Evolutionary conservation across 352 stramenopile genomes (phyloP).

Genomic region (Phytophthora fragariaefolia): DNA sequence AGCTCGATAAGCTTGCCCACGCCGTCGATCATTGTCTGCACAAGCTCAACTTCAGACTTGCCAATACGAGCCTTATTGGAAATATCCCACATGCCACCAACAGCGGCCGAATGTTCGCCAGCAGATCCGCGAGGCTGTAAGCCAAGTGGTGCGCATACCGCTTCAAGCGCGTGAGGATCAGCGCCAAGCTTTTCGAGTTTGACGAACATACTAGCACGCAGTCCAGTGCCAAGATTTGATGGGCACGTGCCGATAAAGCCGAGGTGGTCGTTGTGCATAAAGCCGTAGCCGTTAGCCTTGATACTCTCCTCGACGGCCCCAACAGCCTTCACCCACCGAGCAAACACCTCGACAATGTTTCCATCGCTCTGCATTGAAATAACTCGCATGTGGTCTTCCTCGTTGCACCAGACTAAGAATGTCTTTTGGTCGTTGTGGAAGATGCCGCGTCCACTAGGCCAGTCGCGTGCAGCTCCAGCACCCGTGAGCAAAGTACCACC

Average conservation of each 20-base stretch:
- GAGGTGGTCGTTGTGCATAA: conserved; percentile 92
- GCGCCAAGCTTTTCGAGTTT: conserved; percentile 82
- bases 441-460: conserved; percentile 93
- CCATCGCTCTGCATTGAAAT: conserved; percentile 92
- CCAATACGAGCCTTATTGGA: conserved; percentile 95
- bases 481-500: conserved; percentile 84
- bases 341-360: conserved; percentile 92
- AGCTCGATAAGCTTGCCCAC: conserved; percentile 92
- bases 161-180: conserved; percentile 73
- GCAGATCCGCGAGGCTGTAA: conserved; percentile 83
- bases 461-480: conserved; percentile 91
- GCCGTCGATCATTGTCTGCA: conserved; percentile 96
- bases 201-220: conserved; percentile 88
- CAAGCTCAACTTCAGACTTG: conserved; percentile 94
- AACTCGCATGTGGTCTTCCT: conserved; percentile 92
- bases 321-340: conserved; percentile 84
- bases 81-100: conserved; percentile 93
- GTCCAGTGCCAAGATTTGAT: conserved; percentile 87
- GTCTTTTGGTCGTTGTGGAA: conserved; percentile 93
- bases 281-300: conserved; percentile 79
- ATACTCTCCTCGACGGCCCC: conserved; percentile 78
- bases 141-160: conserved; percentile 77
- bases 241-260: conserved; percentile 89
- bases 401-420: conserved; percentile 91
- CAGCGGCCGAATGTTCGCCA: conserved; percentile 83